Conservation (phyloP, 208 protist species). For the Herpetomonas samuelpessoai region DNA sequence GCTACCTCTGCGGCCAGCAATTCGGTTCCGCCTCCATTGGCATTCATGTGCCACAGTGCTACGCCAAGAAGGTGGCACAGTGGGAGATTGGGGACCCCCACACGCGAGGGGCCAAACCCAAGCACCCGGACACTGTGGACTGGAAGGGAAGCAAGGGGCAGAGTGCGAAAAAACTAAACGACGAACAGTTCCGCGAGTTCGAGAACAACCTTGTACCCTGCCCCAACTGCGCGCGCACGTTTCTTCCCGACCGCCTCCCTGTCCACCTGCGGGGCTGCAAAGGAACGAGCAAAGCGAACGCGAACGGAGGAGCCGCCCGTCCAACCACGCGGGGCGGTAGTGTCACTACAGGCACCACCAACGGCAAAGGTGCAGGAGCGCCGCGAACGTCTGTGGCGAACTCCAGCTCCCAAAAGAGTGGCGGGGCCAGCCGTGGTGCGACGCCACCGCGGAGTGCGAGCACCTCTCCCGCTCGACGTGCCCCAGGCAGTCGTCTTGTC, state of each 20-base stretch:
- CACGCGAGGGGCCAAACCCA: constrained; percentile 64
- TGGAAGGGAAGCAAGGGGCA: constrained; percentile 44
- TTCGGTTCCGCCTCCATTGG: constrained; percentile 86
- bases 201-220: constrained; percentile 79
- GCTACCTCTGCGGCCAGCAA: constrained; percentile 89
- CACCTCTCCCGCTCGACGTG: constrained; percentile 14
- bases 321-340: constrained; percentile 10
- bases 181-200: constrained; percentile 79
- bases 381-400: constrained; percentile 1
- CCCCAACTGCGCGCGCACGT: constrained; percentile 84
- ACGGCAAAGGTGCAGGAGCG: background rate
- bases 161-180: constrained; percentile 50
- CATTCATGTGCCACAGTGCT: constrained; percentile 92
- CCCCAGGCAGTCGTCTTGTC: constrained; percentile 31
- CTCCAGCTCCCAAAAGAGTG: background rate
- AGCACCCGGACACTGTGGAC: constrained; percentile 75
- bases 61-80: constrained; percentile 77
- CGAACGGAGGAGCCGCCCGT: background rate
- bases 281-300: constrained; percentile 22
- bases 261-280: constrained; percentile 89
- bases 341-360: background rate
- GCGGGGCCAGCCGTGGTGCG: constrained; percentile 4
- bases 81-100: constrained; percentile 65
- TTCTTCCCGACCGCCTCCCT: constrained; percentile 86
- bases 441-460: constrained; percentile 10